These are phyloP conservation scores for Xerocomellus intermedius DNA, from an alignment of 768 basidiomycete species.

Conservation along the genomic window DNA sequence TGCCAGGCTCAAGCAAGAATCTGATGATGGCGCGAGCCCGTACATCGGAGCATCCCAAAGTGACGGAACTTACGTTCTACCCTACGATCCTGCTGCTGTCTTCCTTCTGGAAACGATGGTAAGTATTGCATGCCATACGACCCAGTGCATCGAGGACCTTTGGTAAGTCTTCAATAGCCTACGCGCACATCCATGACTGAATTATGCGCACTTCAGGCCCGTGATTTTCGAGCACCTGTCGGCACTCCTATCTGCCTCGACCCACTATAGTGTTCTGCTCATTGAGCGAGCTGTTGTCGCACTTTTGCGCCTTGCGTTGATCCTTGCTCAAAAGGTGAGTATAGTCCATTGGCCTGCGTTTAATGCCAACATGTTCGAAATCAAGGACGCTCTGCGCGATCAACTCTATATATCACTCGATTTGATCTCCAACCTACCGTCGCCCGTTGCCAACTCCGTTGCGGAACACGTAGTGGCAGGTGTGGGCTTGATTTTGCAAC, in stretches of 20 bases:
- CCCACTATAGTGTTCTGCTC: conserved; percentile 83
- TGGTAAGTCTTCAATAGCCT: conserved; percentile 55
- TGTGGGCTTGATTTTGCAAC: conserved; percentile 73
- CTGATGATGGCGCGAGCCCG: conserved; percentile 52
- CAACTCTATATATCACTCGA: conserved; percentile 96
- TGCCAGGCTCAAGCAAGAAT: conserved; percentile 68
- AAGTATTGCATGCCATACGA: conserved; percentile 77
- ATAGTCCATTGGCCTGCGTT: not conserved
- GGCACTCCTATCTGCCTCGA: conserved; percentile 69
- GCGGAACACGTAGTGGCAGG: conserved; percentile 92
- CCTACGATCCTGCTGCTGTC: conserved; percentile 94
- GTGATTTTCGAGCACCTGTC: conserved; percentile 93
- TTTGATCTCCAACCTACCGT: conserved; percentile 77
- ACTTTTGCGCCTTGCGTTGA: conserved; percentile 77
- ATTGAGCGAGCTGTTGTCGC: conserved; percentile 94
- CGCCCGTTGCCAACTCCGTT: conserved; percentile 73
- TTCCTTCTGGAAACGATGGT: conserved; percentile 95
- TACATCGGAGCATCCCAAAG: conserved; percentile 33
- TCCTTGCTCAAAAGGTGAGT: conserved; percentile 75
- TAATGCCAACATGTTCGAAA: conserved; percentile 1
- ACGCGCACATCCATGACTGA: not conserved
- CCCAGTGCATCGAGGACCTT: conserved; percentile 79
- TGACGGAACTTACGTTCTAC: conserved; percentile 54
- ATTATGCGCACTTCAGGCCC: conserved; percentile 59
- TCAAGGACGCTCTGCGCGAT: conserved; percentile 78